Evolutionary conservation across 495 filamentous ascomycete genomes (phyloP).

Genomic region (Podospora pseudocomata): DNA sequence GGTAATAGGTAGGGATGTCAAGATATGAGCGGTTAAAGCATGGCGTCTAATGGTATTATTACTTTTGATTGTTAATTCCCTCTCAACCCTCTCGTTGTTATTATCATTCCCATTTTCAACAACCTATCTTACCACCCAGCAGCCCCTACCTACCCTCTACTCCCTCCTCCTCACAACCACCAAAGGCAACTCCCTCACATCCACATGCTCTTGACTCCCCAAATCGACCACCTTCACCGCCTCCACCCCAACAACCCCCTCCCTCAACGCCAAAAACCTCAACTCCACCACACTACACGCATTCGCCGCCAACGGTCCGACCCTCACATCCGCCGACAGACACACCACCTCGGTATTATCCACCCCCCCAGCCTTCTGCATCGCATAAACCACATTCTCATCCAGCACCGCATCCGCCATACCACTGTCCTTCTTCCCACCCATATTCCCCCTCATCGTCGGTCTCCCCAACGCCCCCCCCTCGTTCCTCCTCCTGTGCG

Average conservation of each 20-base stretch:
- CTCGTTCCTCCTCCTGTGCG: constrained; percentile 68
- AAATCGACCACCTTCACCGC: constrained; percentile 80
- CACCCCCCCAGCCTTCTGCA: constrained; percentile 69
- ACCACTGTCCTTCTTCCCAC: constrained; percentile 21
- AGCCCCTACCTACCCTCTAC: background rate
- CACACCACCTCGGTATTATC: constrained; percentile 73
- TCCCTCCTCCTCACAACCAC: constrained; percentile 49
- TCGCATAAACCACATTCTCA: constrained; percentile 76
- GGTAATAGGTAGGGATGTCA: background rate
- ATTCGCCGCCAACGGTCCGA: constrained; percentile 72
- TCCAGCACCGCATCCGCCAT: constrained; percentile 79
- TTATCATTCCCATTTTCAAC: background rate
- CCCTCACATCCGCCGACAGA: constrained; percentile 75
- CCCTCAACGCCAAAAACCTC: constrained; percentile 70
- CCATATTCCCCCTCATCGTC: background rate
- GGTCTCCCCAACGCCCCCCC: constrained; percentile 7
- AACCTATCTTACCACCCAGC: constrained; percentile 15
- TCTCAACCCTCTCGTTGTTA: background rate
- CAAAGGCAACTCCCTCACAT: constrained; percentile 76
- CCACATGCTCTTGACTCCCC: constrained; percentile 72
- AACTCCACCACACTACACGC: constrained; percentile 79
- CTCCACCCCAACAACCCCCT: constrained; percentile 74
- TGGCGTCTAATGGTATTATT: constrained; percentile 3
- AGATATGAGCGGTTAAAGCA: background rate
- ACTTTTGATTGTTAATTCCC: background rate